phyloP scores from a whole-genome alignment of 1,139 yeast genomes.

The Debaryomycetaceae sp. region DNA sequence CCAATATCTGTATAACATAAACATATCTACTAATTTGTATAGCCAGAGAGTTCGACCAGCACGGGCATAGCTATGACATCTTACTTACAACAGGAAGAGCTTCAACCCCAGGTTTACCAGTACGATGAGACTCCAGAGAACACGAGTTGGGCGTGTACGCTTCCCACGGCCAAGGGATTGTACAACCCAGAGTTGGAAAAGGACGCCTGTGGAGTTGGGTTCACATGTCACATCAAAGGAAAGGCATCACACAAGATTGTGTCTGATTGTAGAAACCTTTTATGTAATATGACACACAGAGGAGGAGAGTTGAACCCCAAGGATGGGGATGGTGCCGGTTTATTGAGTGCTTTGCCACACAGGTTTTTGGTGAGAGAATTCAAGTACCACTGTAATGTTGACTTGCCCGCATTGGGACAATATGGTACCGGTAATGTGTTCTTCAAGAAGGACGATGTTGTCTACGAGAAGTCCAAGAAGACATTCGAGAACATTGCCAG shows the following conservation, averaged over 20 bases:
- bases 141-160: slow-evolving; percentile 86
- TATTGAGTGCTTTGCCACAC: slow-evolving; percentile 89
- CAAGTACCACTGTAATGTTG: slow-evolving; percentile 56
- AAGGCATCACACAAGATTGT: slow-evolving; percentile 85
- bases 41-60: neutral
- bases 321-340: slow-evolving; percentile 99
- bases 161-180: slow-evolving; percentile 85
- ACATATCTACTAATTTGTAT: neutral
- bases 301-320: slow-evolving; percentile 97
- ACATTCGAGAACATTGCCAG: slow-evolving; percentile 80
- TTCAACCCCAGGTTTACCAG: slow-evolving; percentile 45
- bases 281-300: slow-evolving; percentile 97
- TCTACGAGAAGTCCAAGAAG: slow-evolving; percentile 62
- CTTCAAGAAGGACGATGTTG: slow-evolving; percentile 74
- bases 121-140: slow-evolving; percentile 78
- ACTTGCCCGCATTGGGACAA: slow-evolving; percentile 74
- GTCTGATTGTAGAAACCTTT: slow-evolving; percentile 80
- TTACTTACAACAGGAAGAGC: slow-evolving; percentile 40
- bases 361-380: slow-evolving; percentile 82
- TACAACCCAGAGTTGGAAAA: slow-evolving; percentile 93
- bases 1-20: neutral
- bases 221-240: slow-evolving; percentile 93
- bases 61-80: slow-evolving; percentile 19
- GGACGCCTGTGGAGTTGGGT: slow-evolving; percentile 99
- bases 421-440: slow-evolving; percentile 95